Evolutionary conservation across 208 protist species (phyloP), one percentile per base, ranked within the genome.

Genomic region (Crithidia sp.): DNA sequence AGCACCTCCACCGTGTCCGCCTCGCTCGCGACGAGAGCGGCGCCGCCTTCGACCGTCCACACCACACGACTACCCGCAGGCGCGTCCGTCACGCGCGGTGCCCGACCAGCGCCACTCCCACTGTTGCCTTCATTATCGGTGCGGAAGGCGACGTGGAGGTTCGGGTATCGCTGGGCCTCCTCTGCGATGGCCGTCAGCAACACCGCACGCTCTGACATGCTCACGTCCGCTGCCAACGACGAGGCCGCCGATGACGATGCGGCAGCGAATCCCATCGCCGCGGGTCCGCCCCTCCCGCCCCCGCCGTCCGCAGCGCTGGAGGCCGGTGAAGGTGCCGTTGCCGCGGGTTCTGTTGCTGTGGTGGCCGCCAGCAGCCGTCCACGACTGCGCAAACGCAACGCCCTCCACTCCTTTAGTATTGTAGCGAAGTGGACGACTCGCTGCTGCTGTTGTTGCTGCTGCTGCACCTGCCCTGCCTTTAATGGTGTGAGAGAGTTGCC

Each of bases 121-220:
- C 45, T 65, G 60, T 28, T 52, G 44, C 60, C 45, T 28, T 28
- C 28, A 28, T 28, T 28, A 3, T 13, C 41, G 50, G 57, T 74
- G 7, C 45, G 69, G 52, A 77, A 77, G 37, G 79, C n/a, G 37
- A 56, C 28, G 72, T 75, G 62, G 4, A 83, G 78, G 44, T 79
- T 70, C 53, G 78, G 78, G 58, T 76, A 79, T 3, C 40, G 43
- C 7, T 47, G 45, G 0, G 67, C 53, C 4, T 70, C 71, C 45
- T 57, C 66, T 6, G 57, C 47, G 28, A 79, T 17, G 7, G 52
- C 45, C 12, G 72, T 63, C 8, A 83, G 40, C 40, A 83, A 58
- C 37, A 66, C 28, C 44, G 73, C 40, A 28, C 73, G 78, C 44
- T 83, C 72, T 4, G 61, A 67, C 53, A 50, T 16, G 40, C 4